Conservation (phyloP, 2,329 filamentous ascomycete genomes). For the Xylaria polymorpha region DNA sequence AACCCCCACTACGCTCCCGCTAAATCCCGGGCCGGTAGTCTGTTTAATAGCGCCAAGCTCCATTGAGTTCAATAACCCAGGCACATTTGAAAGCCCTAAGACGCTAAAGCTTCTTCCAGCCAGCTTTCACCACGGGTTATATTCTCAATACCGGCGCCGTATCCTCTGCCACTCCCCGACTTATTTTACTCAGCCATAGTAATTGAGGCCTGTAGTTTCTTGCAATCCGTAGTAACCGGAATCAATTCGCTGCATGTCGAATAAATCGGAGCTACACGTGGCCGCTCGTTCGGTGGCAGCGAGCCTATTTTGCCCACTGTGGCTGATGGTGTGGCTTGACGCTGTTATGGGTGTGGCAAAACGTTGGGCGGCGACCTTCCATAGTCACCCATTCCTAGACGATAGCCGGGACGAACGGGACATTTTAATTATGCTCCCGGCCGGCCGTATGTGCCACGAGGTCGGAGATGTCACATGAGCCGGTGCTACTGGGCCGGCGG, state of each 20-base stretch:
- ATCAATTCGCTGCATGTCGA: not conserved
- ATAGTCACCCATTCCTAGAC: not conserved
- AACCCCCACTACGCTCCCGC: not conserved
- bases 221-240: not conserved
- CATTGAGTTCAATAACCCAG: not conserved
- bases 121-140: not conserved
- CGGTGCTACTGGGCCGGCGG: not conserved
- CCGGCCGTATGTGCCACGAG: not conserved
- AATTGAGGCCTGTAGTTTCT: no score
- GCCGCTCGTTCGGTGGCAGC: not conserved
- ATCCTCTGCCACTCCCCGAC: no score
- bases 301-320: constrained; percentile 12
- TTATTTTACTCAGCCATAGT: not conserved
- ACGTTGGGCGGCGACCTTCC: not conserved
- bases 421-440: not conserved
- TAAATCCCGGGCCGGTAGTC: not conserved
- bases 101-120: not conserved
- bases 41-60: constrained; percentile 8
- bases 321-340: constrained; percentile 28
- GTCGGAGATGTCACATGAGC: constrained; percentile 4
- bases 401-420: not conserved
- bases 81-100: not conserved
- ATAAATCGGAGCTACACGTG: not conserved
- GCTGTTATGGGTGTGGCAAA: not conserved
- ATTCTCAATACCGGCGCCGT: constrained; percentile 2